A percentile compares a stretch with the other conserved stretches of the same genome.
Evolutionary conservation across 176 grass and related monocot genomes (phyloP).

Genomic region (Alloteropsis semialata): DNA sequence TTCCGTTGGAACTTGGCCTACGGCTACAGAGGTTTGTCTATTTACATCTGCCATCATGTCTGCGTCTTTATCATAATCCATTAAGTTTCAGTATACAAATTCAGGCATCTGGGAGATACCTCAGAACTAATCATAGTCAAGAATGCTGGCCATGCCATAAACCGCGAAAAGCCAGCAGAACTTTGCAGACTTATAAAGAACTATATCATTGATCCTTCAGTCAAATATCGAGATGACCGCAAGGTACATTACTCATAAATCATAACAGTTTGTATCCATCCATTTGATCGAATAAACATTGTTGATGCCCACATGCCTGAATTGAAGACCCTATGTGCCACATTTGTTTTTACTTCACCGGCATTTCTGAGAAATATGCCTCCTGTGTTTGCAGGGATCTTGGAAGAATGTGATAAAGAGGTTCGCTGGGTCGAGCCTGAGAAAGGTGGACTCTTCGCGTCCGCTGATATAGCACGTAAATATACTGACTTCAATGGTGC

Average conservation of each 20-base stretch:
- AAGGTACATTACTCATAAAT: slow-evolving; percentile 35
- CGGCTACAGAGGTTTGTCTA: slow-evolving; percentile 58
- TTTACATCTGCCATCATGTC: neutral
- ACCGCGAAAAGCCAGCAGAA: slow-evolving; percentile 73
- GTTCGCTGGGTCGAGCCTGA: slow-evolving; percentile 46
- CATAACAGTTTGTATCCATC: neutral
- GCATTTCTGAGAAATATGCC: slow-evolving; percentile 1
- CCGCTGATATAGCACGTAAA: slow-evolving; percentile 34
- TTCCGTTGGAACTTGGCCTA: slow-evolving; percentile 76
- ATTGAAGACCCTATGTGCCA: neutral
- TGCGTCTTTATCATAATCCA: neutral
- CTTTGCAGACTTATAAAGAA: slow-evolving; percentile 62
- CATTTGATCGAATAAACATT: neutral
- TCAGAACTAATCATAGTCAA: slow-evolving; percentile 59
- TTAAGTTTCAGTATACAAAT: slow-evolving; percentile 26
- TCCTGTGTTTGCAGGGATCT: slow-evolving; percentile 34
- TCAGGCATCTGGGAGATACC: slow-evolving; percentile 83
- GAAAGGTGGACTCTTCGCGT: slow-evolving; percentile 53
- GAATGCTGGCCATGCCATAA: slow-evolving; percentile 84
- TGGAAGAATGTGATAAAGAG: slow-evolving; percentile 54
- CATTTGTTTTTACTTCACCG: neutral
- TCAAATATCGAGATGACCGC: slow-evolving; percentile 39
- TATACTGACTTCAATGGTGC: neutral
- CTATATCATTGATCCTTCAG: slow-evolving; percentile 42
- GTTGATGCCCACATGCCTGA: neutral